Base-by-base conservation (phyloP, 805 yeast species). In the Zygosaccharomyces rouxii region DNA sequence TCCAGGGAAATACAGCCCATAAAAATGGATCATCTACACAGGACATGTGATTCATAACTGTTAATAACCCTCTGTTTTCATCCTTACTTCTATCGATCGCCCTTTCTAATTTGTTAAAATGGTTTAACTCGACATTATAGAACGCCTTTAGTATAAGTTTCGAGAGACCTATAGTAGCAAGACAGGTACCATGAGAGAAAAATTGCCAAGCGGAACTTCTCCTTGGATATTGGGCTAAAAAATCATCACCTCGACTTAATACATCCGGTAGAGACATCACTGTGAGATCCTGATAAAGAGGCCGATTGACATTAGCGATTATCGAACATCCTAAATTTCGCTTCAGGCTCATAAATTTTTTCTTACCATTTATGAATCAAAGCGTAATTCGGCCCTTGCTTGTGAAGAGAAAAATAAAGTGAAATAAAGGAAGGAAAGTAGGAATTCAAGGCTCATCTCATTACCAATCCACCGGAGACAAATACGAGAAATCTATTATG, bases 1-100 rank as follows among this genome's bases (percentile, higher is more conserved):
- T 73, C 78, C 83, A 76, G 0, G 97, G 96, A 49, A 90, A 72
- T 30, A 85, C 78, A 0, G 95, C 96, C 87, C 95, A 92, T 38
- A 88, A 70, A 30, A 86, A 75, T 0, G 99, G 99, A 61, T 92
- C 99, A 64, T 92, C 99, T 21, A 89, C 86, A 3, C 71, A 86
- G 2, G 90, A 84, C 94, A 88, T 86, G 62, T 89, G 97, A 65
- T 90, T 90, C 96, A 89, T 88, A 13, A 88, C 77, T 0, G 98
- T 92, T 52, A 92, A 56, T 1, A 92, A 65, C 0, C 94, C 85
- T 39, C 97, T 70, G 50, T 84, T 80, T 57, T 89, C 92, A 1
- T 58, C 55, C 42, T 83, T 68, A 0, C 94, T 82, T 51, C 75
- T 75, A n/a, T 73, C 72, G 35, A 86, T 60, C 0, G 92, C 94